Conservation (phyloP, 176 grass and related monocot species). For the Guadua angustifolia region DNA sequence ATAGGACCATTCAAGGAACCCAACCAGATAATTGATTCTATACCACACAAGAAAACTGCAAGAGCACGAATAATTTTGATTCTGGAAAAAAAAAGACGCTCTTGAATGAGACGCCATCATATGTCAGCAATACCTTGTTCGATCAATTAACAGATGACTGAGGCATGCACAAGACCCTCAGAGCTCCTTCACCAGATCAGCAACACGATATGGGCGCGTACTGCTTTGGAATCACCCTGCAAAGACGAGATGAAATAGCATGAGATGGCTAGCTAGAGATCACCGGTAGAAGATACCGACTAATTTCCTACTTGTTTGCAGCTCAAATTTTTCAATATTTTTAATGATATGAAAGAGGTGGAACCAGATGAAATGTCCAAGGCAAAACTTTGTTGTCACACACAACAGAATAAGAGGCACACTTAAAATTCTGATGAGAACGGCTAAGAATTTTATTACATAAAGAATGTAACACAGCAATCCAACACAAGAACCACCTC, state of each 20-base stretch:
- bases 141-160: constrained; percentile 34
- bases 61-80: background rate
- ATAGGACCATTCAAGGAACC: constrained; percentile 34
- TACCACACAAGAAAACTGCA: constrained; percentile 30
- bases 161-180: constrained; percentile 2
- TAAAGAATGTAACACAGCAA: constrained; percentile 17
- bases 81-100: background rate
- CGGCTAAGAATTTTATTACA: constrained; percentile 15
- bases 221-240: constrained; percentile 45
- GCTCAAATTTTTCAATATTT: constrained; percentile 32
- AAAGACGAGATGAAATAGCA: constrained; percentile 45
- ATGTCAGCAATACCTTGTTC: constrained; percentile 42
- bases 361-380: constrained; percentile 47
- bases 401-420: constrained; percentile 37
- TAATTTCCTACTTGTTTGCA: constrained; percentile 31
- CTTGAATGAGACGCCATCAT: background rate
- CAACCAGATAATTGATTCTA: constrained; percentile 32
- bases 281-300: background rate
- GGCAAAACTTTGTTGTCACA: constrained; percentile 50
- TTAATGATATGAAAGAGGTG: constrained; percentile 54
- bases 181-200: constrained; percentile 43
- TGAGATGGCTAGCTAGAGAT: constrained; percentile 33
- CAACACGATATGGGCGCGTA: background rate
- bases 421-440: constrained; percentile 35
- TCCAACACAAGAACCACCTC: constrained; percentile 16